Evolutionary conservation across 2,329 filamentous ascomycete genomes (phyloP), one percentile per base, ranked within the genome.

Genomic region (Colletotrichum sp.): DNA sequence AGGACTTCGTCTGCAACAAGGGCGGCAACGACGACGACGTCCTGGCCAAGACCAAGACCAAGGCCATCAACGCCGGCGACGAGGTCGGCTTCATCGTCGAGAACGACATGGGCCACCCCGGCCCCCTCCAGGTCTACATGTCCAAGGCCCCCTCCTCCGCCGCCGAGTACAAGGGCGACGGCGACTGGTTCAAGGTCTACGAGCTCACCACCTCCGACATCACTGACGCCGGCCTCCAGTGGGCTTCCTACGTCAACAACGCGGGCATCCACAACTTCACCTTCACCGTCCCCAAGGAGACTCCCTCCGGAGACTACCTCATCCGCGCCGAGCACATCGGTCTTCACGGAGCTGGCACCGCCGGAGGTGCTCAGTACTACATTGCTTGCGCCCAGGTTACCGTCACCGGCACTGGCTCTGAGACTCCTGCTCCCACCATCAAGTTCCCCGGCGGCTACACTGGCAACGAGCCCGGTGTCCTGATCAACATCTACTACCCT

Each of bases 71-170:
- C 7, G 80, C 85, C n/a, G 85, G 85, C 39, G 82, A 86, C 64
- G 81, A 82, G 34, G 80, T 88, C n/a, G 86, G 86, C 52, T 87
- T 88, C 81, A 82, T 83, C 6, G 82, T 86, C 64, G 81, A 81
- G 64, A 75, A 78, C 26, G 78, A 82, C 28, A 79, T 88, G 39
- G 81, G 81, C 21, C 84, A 86, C 81, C 84, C 83, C 18, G 84
- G 85, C 28, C 84, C 85, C 12, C 80, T 85, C 9, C 78, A 81
- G 15, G 84, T 85, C 61, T 85, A 84, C 80, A 77, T 85, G 79
- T 83, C 80, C 79, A 83, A 83, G 80, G 83, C 83, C 0, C 83
- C 83, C 24, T 80, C 79, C 32, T 78, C 75, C 21, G 78, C 79
- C 52, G 79, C 79, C 5, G 39, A 66, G 74, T 83, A 85, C 79